Conservation (phyloP, 2,329 filamentous ascomycete species). For the Xylaria sp. region DNA sequence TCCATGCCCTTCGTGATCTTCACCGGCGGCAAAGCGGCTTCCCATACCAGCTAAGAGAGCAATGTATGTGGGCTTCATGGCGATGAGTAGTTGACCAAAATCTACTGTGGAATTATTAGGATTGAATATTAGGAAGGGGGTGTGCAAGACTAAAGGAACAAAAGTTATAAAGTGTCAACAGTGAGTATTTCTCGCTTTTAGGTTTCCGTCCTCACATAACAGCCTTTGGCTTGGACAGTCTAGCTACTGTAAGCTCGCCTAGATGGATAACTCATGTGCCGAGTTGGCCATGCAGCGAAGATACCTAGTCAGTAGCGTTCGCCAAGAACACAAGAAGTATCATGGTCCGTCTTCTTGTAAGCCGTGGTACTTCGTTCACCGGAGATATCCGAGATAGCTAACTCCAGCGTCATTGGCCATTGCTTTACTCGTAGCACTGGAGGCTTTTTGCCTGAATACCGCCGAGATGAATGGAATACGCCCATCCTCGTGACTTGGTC, state of each 20-base stretch:
- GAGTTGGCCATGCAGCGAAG: background rate
- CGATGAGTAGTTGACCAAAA: background rate
- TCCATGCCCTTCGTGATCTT: constrained; percentile 40
- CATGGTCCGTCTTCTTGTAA: background rate
- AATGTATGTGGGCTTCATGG: constrained; percentile 40
- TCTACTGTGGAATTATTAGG: background rate
- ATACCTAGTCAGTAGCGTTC: background rate
- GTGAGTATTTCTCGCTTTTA: background rate
- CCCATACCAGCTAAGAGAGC: constrained; percentile 35
- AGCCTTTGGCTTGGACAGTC: background rate
- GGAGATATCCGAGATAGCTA: constrained; percentile 28
- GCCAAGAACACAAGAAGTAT: background rate
- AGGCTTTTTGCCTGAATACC: constrained; percentile 32
- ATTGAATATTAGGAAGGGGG: background rate
- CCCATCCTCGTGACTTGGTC: constrained; percentile 3
- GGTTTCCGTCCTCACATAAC: background rate
- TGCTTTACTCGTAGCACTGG: constrained; percentile 5
- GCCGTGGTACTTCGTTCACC: constrained; percentile 2
- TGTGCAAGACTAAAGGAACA: background rate
- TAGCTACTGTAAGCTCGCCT: background rate
- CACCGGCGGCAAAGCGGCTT: constrained; percentile 32
- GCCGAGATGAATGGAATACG: constrained; percentile 16
- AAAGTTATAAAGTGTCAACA: background rate
- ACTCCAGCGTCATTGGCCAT: constrained; percentile 17
- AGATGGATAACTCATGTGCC: constrained; percentile 1